Base-by-base conservation (phyloP, 805 yeast species). In the Ogataea kodamae region DNA sequence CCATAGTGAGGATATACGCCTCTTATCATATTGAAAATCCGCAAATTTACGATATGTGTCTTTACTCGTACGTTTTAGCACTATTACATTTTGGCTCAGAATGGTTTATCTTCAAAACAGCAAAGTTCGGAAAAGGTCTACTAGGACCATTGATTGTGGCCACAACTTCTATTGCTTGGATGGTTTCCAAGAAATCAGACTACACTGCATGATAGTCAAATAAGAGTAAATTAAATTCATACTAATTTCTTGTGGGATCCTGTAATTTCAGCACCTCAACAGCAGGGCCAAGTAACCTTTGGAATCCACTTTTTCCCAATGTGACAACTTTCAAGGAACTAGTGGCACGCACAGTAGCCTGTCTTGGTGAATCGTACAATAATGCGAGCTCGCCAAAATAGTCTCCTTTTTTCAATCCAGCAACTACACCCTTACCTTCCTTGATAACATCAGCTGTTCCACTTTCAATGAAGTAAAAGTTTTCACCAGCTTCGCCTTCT, bases 311-410 rank as follows among this genome's bases (percentile, higher is more conserved):
- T 65, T 90, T 87, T 42, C 86, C 95, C 49, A 92, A 71, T 3
- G 92, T 81, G n/a, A 94, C 97, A 23, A 89, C 95, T 52, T 84
- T 84, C 18, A 92, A 78, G 25, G 69, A 68, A 31, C 81, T 73
- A 11, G 71, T 65, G 1, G 96, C 96, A 32, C 71, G 76, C 22
- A 92, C 92, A 5, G 96, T 82, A 19, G 98, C 98, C 56, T 85
- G 92, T 62, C 98, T 78, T 42, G 97, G 97, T 39, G 78, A 67
- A 56, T 92, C 96, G 52, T 89, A 83, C 49, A 92, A 70, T 49
- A 92, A 68, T 3, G 98, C 97, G 44, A 92, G 78, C 64, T 92
- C 98, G 46, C 98, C 98, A 60, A 92, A 92, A 64, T 92, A 92
- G 57, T 83, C 95, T 44, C 97, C 97, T 52, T 82, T 78, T 28